These are phyloP conservation scores for Alnus rubra DNA, from an alignment of 306 rosid species.

Conservation along the genomic window DNA sequence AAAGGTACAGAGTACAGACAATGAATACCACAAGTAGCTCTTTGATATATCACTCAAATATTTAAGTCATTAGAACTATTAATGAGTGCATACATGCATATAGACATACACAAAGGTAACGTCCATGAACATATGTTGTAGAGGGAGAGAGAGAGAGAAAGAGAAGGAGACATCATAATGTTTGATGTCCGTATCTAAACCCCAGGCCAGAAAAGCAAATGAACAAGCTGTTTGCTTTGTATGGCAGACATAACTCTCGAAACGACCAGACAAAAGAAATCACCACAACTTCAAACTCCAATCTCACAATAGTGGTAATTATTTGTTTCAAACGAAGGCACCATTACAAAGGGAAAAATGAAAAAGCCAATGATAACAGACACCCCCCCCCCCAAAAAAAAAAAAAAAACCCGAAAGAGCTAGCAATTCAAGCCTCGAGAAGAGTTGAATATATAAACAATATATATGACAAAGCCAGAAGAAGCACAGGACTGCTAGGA, in stretches of 20 bases:
- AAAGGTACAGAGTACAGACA: constrained; percentile 4
- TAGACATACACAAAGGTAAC: background rate
- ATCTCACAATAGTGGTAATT: background rate
- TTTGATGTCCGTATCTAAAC: background rate
- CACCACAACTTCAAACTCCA: background rate
- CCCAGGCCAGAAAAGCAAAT: background rate
- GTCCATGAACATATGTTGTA: background rate
- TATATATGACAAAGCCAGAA: background rate
- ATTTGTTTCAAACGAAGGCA: background rate
- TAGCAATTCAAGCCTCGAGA: background rate
- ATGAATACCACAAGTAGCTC: background rate
- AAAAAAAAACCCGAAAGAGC: background rate
- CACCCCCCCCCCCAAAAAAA: background rate
- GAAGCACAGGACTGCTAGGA: background rate
- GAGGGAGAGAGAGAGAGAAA: too few species aligned
- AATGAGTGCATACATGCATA: background rate
- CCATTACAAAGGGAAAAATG: background rate
- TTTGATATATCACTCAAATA: background rate
- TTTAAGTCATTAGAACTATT: background rate
- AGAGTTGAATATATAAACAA: background rate
- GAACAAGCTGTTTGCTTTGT: background rate
- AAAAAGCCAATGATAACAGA: background rate
- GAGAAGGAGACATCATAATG: too few species aligned
- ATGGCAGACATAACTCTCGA: background rate
- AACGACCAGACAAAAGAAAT: background rate